Evolutionary conservation across 148 eudicot genomes (phyloP).

Genomic region (Heliamphora exappendiculata): DNA sequence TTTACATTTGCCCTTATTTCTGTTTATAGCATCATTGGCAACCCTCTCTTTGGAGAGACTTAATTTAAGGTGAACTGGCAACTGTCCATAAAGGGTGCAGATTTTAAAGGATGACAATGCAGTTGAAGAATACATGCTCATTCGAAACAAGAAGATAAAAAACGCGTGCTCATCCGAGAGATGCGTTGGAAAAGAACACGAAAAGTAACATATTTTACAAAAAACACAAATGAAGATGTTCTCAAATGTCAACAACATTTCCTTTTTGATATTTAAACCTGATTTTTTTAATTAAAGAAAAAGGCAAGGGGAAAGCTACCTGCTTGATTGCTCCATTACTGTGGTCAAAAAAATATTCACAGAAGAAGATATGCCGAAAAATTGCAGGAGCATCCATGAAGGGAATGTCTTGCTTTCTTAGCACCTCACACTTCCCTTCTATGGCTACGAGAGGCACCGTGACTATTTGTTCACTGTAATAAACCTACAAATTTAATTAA

Average conservation of each 20-base stretch:
- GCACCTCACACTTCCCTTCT: slow-evolving; percentile 85
- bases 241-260: too few relatives aligned
- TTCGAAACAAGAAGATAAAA: too few relatives aligned
- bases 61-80: slow-evolving; percentile 57
- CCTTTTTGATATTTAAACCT: too few relatives aligned
- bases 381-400: slow-evolving; percentile 40
- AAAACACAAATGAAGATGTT: not conserved
- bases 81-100: slow-evolving; percentile 31
- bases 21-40: slow-evolving; percentile 33
- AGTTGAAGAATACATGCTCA: too few relatives aligned
- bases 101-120: not conserved
- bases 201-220: not conserved
- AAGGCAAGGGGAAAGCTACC: slow-evolving; percentile 31
- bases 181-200: too few relatives aligned
- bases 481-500: slow-evolving; percentile 42
- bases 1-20: slow-evolving; percentile 79
- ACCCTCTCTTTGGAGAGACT: slow-evolving; percentile 29
- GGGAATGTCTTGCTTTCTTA: slow-evolving; percentile 56
- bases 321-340: slow-evolving; percentile 74
- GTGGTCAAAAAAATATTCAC: slow-evolving; percentile 76
- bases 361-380: slow-evolving; percentile 72
- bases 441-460: slow-evolving; percentile 34
- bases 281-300: too few relatives aligned
- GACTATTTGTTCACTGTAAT: slow-evolving; percentile 70
- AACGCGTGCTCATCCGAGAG: not conserved